Evolutionary conservation across 179 eudicot genomes (phyloP), one percentile per base, ranked within the genome.

Genomic region (Patellifolia procumbens): DNA sequence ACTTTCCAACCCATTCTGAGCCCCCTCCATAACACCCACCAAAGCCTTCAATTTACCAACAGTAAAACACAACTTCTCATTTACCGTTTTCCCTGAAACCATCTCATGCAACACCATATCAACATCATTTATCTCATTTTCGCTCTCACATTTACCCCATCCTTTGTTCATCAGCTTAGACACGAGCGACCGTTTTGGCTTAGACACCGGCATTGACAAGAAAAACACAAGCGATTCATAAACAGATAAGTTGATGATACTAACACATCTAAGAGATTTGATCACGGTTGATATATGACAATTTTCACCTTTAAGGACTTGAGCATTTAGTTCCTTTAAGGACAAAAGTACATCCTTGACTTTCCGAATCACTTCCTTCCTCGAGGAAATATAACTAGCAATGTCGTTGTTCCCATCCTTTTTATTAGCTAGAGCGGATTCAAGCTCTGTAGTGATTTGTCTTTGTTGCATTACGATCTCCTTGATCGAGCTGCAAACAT

Each of bases 181-280:
- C 17, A 79, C 73, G 0, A 73, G 28, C 3, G 68, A 73, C 59
- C 77, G 9, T 72, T 79, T 84, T 4, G 79, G 76, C 76, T 80
- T 78, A 0, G 64, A 56, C 59, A 78, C 43, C n/a, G 87, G 81
- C 8, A 22, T 64, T 20, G 82, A 85, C 42, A 88, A 45, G 80
- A 82, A 86, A 67, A 42, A 20, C 12, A 82, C 24, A 2, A 86
- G 66, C 0, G 85, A 62, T 12, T 83, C 80, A 29, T 70, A 79
- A 37, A 82, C 70, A 0, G 84, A 83, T 39, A 80, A 45, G 24
- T 81, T 84, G 3, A 77, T 48, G 7, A 70, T 74, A 49, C 53
- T 62, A 22, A 82, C 83, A 76, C 83, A 86, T 39, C 64, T 78
- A 32, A 84, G 62, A 4, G 69, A 82, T 39, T 82, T 82, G 29